Percentiles rank a stretch among this genome's conserved stretches.
phyloP scores from a whole-genome alignment of 2,329 filamentous ascomycete genomes.

The Pseudogymnoascus pannorum region DNA sequence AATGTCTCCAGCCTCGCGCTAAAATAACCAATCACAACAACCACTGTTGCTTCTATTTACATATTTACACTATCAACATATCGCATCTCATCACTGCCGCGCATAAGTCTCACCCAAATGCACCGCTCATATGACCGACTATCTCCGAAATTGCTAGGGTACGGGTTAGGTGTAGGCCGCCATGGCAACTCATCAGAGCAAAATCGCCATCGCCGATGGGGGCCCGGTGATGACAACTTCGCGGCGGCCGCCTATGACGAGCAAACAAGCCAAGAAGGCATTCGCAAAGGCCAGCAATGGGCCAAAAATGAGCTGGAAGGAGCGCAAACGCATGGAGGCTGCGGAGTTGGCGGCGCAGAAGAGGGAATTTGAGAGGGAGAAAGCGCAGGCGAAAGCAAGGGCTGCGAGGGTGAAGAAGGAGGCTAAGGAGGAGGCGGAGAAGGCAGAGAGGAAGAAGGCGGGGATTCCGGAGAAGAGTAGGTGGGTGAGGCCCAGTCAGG shows the following conservation, averaged over 20 bases:
- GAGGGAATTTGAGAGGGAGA: constrained; percentile 46
- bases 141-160: background rate
- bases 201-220: constrained; percentile 2
- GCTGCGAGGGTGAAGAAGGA: constrained; percentile 48
- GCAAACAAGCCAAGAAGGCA: constrained; percentile 41
- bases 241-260: constrained; percentile 35
- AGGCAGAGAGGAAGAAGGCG: constrained; percentile 42
- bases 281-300: constrained; percentile 36
- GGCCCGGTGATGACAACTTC: background rate
- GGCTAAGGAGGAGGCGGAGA: constrained; percentile 43
- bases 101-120: background rate
- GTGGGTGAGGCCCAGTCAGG: constrained; percentile 47
- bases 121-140: background rate
- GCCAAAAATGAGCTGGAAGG: constrained; percentile 36
- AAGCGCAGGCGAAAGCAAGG: constrained; percentile 42
- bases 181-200: background rate
- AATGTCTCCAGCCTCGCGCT: background rate
- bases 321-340: constrained; percentile 31
- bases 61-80: constrained; percentile 7
- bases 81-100: background rate
- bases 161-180: background rate
- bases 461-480: constrained; percentile 45
- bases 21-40: constrained; percentile 2
- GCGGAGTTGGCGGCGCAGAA: constrained; percentile 31
- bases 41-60: constrained; percentile 2